phyloP scores from a whole-genome alignment of 768 basidiomycete species.

The Tricholoma sp. region DNA sequence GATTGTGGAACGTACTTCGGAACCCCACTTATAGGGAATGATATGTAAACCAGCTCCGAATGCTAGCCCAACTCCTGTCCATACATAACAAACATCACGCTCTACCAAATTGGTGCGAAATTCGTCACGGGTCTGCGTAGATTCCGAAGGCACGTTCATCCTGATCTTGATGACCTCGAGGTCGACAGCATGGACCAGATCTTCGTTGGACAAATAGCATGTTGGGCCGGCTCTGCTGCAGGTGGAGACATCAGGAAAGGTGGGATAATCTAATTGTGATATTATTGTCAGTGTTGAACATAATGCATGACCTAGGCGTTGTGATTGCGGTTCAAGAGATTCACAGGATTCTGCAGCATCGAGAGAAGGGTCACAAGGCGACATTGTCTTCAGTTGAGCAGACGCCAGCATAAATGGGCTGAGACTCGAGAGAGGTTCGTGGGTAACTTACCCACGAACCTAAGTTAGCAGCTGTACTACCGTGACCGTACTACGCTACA shows the following conservation, averaged over 20 bases:
- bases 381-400: too few relatives aligned
- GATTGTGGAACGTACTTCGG: not conserved
- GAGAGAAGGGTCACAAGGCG: too few relatives aligned
- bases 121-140: not conserved
- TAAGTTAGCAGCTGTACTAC: too few relatives aligned
- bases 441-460: too few relatives aligned
- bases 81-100: not conserved
- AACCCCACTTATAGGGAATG: not conserved
- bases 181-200: not conserved
- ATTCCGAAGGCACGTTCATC: not conserved
- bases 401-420: too few relatives aligned
- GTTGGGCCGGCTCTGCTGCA: constrained; percentile 38
- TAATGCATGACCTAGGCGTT: constrained; percentile 21
- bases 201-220: not conserved
- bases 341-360: too few relatives aligned
- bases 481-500: too few relatives aligned
- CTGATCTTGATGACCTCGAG: not conserved
- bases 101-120: not conserved
- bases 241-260: constrained; percentile 44
- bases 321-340: too few relatives aligned
- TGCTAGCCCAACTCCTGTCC: not conserved
- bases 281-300: not conserved
- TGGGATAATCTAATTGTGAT: constrained; percentile 1
- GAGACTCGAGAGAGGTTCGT: too few relatives aligned
- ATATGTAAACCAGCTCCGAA: not conserved